Evolutionary conservation across 2,329 filamentous ascomycete genomes (phyloP), one percentile per base, ranked within the genome.

Genomic region (Delphinella strobiligena): DNA sequence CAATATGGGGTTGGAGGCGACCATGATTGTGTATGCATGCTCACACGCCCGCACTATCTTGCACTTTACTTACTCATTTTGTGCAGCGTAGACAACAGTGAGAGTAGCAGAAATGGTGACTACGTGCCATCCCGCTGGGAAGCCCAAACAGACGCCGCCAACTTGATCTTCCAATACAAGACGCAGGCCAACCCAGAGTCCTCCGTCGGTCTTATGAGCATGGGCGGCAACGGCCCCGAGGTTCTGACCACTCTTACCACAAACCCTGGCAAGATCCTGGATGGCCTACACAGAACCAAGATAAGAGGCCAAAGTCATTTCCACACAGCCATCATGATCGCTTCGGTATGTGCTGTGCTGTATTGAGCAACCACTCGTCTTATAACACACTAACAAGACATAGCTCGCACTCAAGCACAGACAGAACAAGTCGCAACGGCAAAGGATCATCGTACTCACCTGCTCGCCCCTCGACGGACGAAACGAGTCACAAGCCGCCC

Each of bases 1-100:
- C 78, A 88, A 73, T 59, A 98, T 98, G 91, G 84, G 81, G 67
- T 80, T 98, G 66, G 91, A 98, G 79, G 93, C 91, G 69, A 93
- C 93, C 48, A 96, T 98, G 88, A 85, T 98, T 64, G 80, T 96
- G 74, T 70, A 58, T 17, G 61, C 48, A 36, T 31, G 41, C 19
- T 40, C 41, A 46, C 38, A 39, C 34, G 33, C 36, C 37, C 41
- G 19, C 12, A 34, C 41, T n/a, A 27, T 10, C 18, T 12, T 19
- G 9, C 19, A 16, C 38, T 50, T 58, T 46, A 58, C 43, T 19
- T 33, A 47, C 44, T 50, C 16, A 49, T 42, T 11, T 22, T 34
- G 49, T 43, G 45, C 52, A 80, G 77, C 62, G 86, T 96, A 57
- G 91, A 98, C 75, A 98, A 96, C 74, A 95, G 88, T 71, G 91